These are phyloP conservation scores for Corymbia maculata DNA, from an alignment of 345 rosid species.

Conservation along the genomic window DNA sequence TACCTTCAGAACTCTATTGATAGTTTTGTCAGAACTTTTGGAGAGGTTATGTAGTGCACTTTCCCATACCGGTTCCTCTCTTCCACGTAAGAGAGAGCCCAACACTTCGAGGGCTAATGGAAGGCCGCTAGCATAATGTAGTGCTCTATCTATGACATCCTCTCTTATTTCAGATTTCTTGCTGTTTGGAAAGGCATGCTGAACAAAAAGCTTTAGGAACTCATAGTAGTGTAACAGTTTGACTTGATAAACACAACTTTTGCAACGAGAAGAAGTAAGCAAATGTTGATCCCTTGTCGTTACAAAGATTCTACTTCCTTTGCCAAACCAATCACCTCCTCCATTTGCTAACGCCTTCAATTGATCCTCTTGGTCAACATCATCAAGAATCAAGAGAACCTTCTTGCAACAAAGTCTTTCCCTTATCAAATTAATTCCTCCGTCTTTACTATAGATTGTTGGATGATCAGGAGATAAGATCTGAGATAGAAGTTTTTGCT, in stretches of 20 bases:
- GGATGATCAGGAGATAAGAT: rapidly evolving
- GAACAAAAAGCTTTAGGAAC: rapidly evolving
- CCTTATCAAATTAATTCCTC: background rate
- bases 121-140: background rate
- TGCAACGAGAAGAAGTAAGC: background rate
- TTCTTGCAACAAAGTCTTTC: background rate
- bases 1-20: rapidly evolving
- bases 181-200: background rate
- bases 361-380: rapidly evolving
- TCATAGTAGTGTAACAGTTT: rapidly evolving
- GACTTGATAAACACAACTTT: rapidly evolving
- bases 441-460: rapidly evolving
- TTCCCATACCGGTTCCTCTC: rapidly evolving
- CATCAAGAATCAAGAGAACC: background rate
- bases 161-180: rapidly evolving
- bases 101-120: background rate
- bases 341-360: rapidly evolving
- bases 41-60: background rate
- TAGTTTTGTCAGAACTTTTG: rapidly evolving
- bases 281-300: background rate
- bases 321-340: background rate
- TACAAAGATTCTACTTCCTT: background rate
- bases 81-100: background rate
- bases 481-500: rapidly evolving
- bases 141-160: background rate